Base-by-base conservation (phyloP, 2,329 filamentous ascomycete species). In the Chaetomium sp. region DNA sequence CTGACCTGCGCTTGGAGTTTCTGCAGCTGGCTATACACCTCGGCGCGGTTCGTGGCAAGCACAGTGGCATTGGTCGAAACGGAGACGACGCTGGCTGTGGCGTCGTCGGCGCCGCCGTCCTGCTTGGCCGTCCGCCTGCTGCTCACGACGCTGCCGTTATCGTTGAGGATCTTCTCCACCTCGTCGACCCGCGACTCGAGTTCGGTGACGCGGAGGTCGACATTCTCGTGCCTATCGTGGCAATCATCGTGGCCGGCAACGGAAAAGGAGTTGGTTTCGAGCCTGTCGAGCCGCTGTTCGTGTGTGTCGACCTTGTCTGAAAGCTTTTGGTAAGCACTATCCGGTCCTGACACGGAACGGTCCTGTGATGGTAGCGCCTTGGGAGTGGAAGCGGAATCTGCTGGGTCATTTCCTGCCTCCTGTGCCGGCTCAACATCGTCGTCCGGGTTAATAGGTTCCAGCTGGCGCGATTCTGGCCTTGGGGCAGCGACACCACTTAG, bases 211-310 rank as follows among this genome's bases (percentile, higher is more conserved):
- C 90, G 85, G 9, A 87, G 81, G 68, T 93, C 90, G 53, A 85
- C 75, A 56, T 85, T 78, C 38, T 92, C 90, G 70, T 90, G 83
- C 61, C 84, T 86, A 23, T 91, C 88, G 21, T 87, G 80, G 57
- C 90, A 85, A 45, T 90, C 88, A 25, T 92, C 90, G 56, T 90
- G 83, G n/a, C 83, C 83, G 21, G 83, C 81, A 51, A 85, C 82
- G 27, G 86, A 86, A 71, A 92, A 91, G 0, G 89, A 92, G 1
- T 84, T 80, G 58, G 83, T 90, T 75, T 94, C 91, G 6, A 93
- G 80, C 62, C 81, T 79, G 57, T 91, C 88, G 13, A 94, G 75
- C 1, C 91, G 87, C 60, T 84, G 81, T 45, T 86, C 86, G 65
- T 92, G 85, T 21, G 83, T 82, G 64, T 83, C 79, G 65, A 89